Evolutionary conservation across 148 eudicot genomes (phyloP), one percentile per base, ranked within the genome.

Genomic region (Fagopyrum homotropicum): DNA sequence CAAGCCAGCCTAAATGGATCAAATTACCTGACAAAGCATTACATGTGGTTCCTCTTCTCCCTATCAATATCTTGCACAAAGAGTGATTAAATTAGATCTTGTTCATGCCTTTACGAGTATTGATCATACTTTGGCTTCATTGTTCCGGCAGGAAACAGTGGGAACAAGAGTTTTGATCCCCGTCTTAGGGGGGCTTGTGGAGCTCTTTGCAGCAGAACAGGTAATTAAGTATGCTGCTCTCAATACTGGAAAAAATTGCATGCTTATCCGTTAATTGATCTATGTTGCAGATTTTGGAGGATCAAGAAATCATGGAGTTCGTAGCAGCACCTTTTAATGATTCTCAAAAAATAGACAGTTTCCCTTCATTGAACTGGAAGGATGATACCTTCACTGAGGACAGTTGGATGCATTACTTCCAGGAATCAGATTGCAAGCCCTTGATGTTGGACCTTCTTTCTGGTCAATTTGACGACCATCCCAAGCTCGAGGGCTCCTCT

Each of bases 131-230:
- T 43, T 17, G 43, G 19, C 43, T 66, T 66, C 30, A 45, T 14
- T 66, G 44, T 63, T 46, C 47, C 54, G 35, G 56, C 88, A 90
- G 92, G 86, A 85, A 74, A 69, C 74, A 49, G 19, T 49, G 45
- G 90, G 86, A 77, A 90, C 96, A 74, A 87, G 80, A 69, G 90
- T 91, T 79, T 81, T 94, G 73, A 85, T 94, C 78, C 98, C 98
- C 48, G 88, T 91, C 59, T 46, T 72, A 35, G 92, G 90, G 52
- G 95, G 97, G n/a, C 81, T 94, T 55, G 85, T 94, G 46, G 98
- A 94, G 87, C 90, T 94, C 74, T 89, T 82, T 75, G 80, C 86
- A 46, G 48, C 83, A 55, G 86, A 91, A 73, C 80, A 81, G 43
- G 98, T 91, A 85, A 86, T 43, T 44, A 69, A 69, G 26, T 5